Conservation (phyloP, 495 filamentous ascomycete species). For the Aspergillus steynii region DNA sequence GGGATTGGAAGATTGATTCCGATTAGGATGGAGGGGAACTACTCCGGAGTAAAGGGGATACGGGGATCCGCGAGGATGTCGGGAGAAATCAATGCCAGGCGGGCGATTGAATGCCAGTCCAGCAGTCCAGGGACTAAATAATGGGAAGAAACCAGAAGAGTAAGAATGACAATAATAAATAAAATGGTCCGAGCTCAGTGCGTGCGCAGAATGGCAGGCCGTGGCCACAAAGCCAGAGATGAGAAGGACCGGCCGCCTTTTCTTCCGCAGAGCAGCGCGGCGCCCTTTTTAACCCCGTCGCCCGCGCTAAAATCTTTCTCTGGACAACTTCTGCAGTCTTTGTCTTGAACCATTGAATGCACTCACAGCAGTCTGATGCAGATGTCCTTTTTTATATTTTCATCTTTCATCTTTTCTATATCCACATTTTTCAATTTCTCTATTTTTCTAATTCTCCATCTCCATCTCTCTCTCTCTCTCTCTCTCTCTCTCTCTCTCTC, state of each 20-base stretch:
- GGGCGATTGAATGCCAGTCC: no score
- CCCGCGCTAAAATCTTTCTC: constrained; percentile 19
- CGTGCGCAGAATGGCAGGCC: constrained; percentile 23
- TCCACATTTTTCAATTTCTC: constrained; percentile 19
- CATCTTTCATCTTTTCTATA: neutral
- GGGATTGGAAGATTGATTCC: neutral
- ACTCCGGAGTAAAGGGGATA: no score
- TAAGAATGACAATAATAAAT: neutral
- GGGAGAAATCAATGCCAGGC: no score
- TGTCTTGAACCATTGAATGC: neutral
- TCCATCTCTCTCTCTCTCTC: neutral
- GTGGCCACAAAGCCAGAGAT: constrained; percentile 23
- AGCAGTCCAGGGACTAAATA: no score
- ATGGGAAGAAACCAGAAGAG: neutral
- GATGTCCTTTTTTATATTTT: no score
- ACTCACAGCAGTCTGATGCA: neutral
- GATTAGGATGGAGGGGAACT: no score
- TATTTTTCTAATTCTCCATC: neutral
- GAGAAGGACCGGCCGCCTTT: constrained; percentile 15
- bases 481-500: neutral
- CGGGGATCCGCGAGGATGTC: no score
- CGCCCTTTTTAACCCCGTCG: constrained; percentile 29
- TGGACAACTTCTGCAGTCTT: no score
- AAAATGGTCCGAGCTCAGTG: constrained; percentile 21
- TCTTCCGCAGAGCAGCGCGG: constrained; percentile 18